Conservation (phyloP, 208 protist genomes). For the Lotmaria passim region DNA sequence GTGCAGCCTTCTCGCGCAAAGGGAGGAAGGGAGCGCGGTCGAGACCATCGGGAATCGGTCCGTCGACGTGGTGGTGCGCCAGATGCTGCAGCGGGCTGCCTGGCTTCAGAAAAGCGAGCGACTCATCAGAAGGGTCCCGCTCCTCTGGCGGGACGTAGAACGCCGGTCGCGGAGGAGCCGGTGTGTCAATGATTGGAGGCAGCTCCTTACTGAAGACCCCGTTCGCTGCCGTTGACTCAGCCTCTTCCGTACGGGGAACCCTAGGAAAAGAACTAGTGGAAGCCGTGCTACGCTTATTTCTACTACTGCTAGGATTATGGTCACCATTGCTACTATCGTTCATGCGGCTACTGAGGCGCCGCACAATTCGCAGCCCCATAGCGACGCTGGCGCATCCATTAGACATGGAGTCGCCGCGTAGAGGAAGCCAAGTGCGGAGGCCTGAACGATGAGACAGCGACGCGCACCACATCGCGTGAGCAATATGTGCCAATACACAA, state of each 20-base stretch:
- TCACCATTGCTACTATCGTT: neutral
- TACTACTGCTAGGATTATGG: too few species aligned
- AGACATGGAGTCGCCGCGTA: neutral
- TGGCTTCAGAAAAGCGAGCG: slow-evolving; percentile 61
- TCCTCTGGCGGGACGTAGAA: slow-evolving; percentile 77
- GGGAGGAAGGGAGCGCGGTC: slow-evolving; percentile 44
- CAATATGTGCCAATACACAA: too few species aligned
- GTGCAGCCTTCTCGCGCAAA: slow-evolving; percentile 16
- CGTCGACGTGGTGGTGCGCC: slow-evolving; percentile 15
- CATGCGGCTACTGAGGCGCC: neutral
- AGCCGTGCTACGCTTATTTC: neutral
- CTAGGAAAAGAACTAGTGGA: neutral
- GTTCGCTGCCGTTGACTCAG: neutral
- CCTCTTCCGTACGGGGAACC: neutral
- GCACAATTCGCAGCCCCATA: neutral
- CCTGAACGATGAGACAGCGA: neutral
- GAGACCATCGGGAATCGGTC: slow-evolving; percentile 35
- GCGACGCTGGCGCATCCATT: neutral
- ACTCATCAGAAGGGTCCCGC: slow-evolving; percentile 66
- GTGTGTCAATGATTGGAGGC: slow-evolving; percentile 37
- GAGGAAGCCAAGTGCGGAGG: neutral
- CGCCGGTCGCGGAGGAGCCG: slow-evolving; percentile 60
- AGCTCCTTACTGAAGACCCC: neutral
- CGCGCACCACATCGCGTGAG: neutral
- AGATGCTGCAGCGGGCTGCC: slow-evolving; percentile 40